Percentiles rank a stretch among this genome's conserved stretches.
Evolutionary conservation across 768 basidiomycete species (phyloP).

Genomic region (Suillus tomentosus): DNA sequence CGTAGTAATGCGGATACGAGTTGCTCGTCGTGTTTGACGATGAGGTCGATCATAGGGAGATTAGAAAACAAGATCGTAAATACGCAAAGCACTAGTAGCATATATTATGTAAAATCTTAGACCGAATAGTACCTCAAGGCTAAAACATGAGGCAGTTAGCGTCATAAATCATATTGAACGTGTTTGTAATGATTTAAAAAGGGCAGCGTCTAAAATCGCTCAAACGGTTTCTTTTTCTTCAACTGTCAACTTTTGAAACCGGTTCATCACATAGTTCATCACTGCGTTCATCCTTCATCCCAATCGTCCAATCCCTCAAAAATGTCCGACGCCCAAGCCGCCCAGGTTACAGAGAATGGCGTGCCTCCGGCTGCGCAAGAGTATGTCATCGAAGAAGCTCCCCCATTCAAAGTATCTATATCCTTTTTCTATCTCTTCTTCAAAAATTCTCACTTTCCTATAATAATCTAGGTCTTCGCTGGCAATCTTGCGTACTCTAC

Average conservation of each 20-base stretch:
- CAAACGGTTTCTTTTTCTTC: constrained; percentile 48
- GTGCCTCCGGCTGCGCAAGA: constrained; percentile 79
- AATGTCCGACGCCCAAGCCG: constrained; percentile 93
- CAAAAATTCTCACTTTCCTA: constrained; percentile 16
- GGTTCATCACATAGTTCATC: constrained; percentile 75
- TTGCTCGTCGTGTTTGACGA: background rate
- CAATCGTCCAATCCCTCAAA: constrained; percentile 56
- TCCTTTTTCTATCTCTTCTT: constrained; percentile 21
- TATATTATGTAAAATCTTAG: background rate
- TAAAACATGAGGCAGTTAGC: background rate
- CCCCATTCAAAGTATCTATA: constrained; percentile 71
- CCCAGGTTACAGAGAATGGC: constrained; percentile 81
- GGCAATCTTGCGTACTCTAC: constrained; percentile 95
- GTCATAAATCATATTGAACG: background rate
- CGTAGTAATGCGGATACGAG: background rate
- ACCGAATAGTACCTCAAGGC: background rate
- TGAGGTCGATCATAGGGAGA: background rate
- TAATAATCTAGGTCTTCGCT: constrained; percentile 62
- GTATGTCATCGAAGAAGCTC: constrained; percentile 63
- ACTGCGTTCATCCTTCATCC: constrained; percentile 50
- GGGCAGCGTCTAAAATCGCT: constrained; percentile 20
- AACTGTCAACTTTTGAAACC: constrained; percentile 81
- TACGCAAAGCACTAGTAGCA: background rate
- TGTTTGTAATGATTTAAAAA: constrained; percentile 5
- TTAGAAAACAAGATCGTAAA: background rate